Percentiles rank a stretch among this genome's conserved stretches.
Conservation (phyloP, 495 filamentous ascomycete genomes). For the Durotheca rogersii region DNA sequence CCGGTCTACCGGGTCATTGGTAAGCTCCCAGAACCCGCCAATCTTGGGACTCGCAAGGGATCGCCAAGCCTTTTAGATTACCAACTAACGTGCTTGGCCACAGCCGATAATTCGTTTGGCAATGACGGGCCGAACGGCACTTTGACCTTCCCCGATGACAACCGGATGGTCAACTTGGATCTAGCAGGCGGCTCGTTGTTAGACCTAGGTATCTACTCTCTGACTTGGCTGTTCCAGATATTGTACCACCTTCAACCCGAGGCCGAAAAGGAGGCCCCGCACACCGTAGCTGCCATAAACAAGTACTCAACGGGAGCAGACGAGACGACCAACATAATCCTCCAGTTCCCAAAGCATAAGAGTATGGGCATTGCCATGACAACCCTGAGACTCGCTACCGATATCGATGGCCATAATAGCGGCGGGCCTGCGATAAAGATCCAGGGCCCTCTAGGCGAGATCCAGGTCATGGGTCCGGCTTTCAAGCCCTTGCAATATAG, state of each 20-base stretch:
- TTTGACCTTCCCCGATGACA: constrained; percentile 50
- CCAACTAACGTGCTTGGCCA: constrained; percentile 6
- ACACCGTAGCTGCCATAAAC: constrained; percentile 61
- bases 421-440: constrained; percentile 74
- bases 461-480: constrained; percentile 74
- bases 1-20: constrained; percentile 72
- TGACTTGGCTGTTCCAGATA: constrained; percentile 93
- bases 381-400: constrained; percentile 63
- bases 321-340: constrained; percentile 75
- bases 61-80: background rate
- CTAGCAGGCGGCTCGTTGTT: constrained; percentile 83
- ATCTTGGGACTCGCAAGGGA: background rate
- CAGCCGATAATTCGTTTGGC: constrained; percentile 61
- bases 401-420: constrained; percentile 63
- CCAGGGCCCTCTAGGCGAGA: constrained; percentile 82
- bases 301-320: constrained; percentile 85
- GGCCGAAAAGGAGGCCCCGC: constrained; percentile 51
- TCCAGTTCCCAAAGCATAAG: constrained; percentile 68
- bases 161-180: constrained; percentile 86
- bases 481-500: constrained; percentile 69
- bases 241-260: constrained; percentile 77
- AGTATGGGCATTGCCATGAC: constrained; percentile 79
- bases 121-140: constrained; percentile 41
- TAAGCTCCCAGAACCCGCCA: constrained; percentile 24
- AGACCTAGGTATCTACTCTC: constrained; percentile 83